phyloP scores from a whole-genome alignment of 306 rosid genomes.

The Oxytropis ochrocephala region DNA sequence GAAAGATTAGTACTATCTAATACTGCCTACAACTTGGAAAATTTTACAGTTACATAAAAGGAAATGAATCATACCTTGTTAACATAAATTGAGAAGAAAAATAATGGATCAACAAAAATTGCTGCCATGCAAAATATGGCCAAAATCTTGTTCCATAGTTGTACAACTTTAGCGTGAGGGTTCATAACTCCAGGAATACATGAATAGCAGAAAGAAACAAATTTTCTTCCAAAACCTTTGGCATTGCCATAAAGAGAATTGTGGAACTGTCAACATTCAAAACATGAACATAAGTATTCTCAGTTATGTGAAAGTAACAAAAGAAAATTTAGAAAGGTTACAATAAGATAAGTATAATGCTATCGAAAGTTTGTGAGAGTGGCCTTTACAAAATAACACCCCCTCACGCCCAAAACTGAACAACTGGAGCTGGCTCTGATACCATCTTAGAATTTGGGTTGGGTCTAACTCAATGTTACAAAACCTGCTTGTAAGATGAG shows the following conservation, averaged over 20 bases:
- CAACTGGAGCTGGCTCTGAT: too few relatives aligned
- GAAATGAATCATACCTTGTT: conserved; percentile 30
- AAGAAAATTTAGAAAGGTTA: conserved; percentile 3
- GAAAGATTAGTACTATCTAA: conserved; percentile 4
- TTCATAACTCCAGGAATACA: conserved; percentile 71
- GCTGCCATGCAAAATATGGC: conserved; percentile 64
- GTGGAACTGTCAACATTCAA: conserved; percentile 46
- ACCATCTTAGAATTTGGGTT: too few relatives aligned
- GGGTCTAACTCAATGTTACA: too few relatives aligned
- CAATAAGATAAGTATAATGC: conserved; percentile 6
- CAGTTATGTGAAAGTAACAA: background rate
- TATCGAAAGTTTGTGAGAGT: background rate
- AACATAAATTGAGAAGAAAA: conserved; percentile 61
- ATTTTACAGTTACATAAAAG: conserved; percentile 3
- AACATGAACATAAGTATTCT: background rate
- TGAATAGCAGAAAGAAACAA: conserved; percentile 38
- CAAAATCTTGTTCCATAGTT: conserved; percentile 63
- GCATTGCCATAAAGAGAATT: conserved; percentile 75
- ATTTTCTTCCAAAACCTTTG: conserved; percentile 61
- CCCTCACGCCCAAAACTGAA: too few relatives aligned
- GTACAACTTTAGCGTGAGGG: conserved; percentile 67
- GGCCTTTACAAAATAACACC: background rate
- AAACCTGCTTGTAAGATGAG: too few relatives aligned
- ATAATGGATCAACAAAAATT: conserved; percentile 77
- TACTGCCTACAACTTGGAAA: background rate